Evolutionary conservation across 805 yeast species (phyloP).

Genomic region (Ogataea trehaloabstinens): DNA sequence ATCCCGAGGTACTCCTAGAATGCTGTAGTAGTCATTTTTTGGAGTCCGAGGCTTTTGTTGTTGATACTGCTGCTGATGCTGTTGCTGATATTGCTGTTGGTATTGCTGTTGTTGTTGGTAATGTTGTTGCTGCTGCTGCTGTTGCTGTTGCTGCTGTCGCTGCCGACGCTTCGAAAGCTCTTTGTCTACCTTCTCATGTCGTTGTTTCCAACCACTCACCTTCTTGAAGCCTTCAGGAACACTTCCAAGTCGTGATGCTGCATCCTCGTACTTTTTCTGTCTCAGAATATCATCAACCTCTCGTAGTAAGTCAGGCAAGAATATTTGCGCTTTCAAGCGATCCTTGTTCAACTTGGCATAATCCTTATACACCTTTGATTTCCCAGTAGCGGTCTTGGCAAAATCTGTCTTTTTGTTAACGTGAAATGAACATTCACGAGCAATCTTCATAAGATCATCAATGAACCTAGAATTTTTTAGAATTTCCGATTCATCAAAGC

Average conservation of each 20-base stretch:
- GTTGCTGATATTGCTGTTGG: constrained; percentile 37
- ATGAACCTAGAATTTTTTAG: constrained; percentile 19
- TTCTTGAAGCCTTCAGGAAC: constrained; percentile 37
- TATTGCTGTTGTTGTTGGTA: constrained; percentile 49
- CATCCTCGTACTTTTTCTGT: constrained; percentile 34
- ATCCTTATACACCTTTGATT: constrained; percentile 11
- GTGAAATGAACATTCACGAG: constrained; percentile 23
- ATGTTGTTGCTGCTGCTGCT: constrained; percentile 41
- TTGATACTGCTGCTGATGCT: constrained; percentile 35
- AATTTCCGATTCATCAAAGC: constrained; percentile 22
- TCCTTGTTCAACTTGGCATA: constrained; percentile 4
- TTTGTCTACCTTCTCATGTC: constrained; percentile 24
- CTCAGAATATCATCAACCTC: constrained; percentile 17
- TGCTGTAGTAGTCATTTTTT: constrained; percentile 69
- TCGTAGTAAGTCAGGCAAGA: constrained; percentile 14
- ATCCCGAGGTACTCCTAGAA: constrained; percentile 61
- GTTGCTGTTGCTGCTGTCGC: constrained; percentile 36
- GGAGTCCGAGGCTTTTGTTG: constrained; percentile 33
- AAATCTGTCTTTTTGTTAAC: constrained; percentile 6
- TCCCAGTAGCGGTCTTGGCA: constrained; percentile 1
- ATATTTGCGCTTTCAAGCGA: constrained; percentile 1
- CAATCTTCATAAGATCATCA: constrained; percentile 20
- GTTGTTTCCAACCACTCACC: constrained; percentile 38
- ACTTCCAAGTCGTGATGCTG: constrained; percentile 34
- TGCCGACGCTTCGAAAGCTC: constrained; percentile 26